phyloP scores from a whole-genome alignment of 2,329 filamentous ascomycete genomes.

The Fusarium cicatricum region DNA sequence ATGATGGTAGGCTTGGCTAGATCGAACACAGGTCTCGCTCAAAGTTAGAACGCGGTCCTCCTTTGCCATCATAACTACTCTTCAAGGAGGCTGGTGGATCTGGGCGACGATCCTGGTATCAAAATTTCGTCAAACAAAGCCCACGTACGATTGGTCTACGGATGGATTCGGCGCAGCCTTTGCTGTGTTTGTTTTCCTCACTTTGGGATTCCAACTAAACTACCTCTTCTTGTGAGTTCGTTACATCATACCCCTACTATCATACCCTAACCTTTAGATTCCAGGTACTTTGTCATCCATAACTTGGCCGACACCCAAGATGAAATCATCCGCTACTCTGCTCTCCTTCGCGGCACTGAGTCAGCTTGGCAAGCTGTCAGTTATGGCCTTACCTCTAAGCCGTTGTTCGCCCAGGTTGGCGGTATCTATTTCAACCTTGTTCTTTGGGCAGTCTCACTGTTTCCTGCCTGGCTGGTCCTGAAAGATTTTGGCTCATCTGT shows the following conservation, averaged over 20 bases:
- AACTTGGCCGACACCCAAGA: conserved; percentile 68
- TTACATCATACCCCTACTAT: accelerated
- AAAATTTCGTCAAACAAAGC: conserved; percentile 62
- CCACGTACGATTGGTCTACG: conserved; percentile 72
- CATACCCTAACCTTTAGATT: background rate
- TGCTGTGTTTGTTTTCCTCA: conserved; percentile 72
- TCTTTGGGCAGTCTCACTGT: conserved; percentile 70
- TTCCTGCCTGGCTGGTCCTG: conserved; percentile 73
- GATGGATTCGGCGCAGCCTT: conserved; percentile 72
- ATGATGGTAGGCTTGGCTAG: conserved; percentile 59
- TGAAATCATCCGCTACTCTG: conserved; percentile 73
- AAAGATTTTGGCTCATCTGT: conserved; percentile 48
- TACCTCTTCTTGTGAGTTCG: conserved; percentile 71
- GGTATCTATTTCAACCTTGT: conserved; percentile 76
- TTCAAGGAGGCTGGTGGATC: conserved; percentile 76
- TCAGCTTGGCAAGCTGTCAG: conserved; percentile 77
- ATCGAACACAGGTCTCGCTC: conserved; percentile 63
- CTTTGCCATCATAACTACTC: conserved; percentile 61
- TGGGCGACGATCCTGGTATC: conserved; percentile 74
- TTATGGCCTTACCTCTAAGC: conserved; percentile 71
- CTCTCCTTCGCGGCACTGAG: conserved; percentile 73
- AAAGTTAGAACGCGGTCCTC: conserved; percentile 61
- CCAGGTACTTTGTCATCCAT: conserved; percentile 73
- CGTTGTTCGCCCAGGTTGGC: conserved; percentile 70
- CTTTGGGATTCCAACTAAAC: conserved; percentile 74